Evolutionary conservation across 1,139 yeast genomes (phyloP).

Genomic region (Saccharomyces pastorianus): DNA sequence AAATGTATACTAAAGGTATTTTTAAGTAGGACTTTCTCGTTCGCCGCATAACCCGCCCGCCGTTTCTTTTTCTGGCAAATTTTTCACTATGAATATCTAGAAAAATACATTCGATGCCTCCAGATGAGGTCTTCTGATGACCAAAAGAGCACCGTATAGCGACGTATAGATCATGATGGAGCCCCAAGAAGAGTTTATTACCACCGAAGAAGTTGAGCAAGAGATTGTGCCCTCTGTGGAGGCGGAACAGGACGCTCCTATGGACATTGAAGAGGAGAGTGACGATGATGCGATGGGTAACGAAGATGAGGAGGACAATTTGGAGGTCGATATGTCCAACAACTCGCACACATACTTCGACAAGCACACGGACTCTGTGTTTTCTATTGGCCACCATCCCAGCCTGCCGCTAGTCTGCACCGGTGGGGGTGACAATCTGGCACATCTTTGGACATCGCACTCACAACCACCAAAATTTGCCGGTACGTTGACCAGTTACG

Average conservation of each 20-base stretch:
- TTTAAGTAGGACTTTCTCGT: too few species aligned
- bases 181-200: conserved; percentile 45
- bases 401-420: conserved; percentile 71
- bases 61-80: too few species aligned
- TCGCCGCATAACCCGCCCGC: too few species aligned
- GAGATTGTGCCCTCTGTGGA: conserved; percentile 40
- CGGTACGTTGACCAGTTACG: conserved; percentile 64
- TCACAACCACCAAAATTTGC: conserved; percentile 74
- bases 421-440: conserved; percentile 91
- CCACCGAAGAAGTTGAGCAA: conserved; percentile 52
- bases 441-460: conserved; percentile 87
- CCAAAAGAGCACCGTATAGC: background rate
- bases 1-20: too few species aligned
- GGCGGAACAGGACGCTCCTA: conserved; percentile 33
- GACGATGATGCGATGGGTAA: conserved; percentile 35
- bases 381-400: conserved; percentile 73
- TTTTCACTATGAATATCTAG: background rate
- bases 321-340: conserved; percentile 71
- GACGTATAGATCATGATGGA: background rate
- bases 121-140: background rate
- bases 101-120: background rate
- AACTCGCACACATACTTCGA: conserved; percentile 88
- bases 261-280: conserved; percentile 34
- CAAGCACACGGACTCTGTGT: conserved; percentile 76
- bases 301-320: conserved; percentile 31